Percentiles rank a stretch among this genome's conserved stretches.
These are phyloP conservation scores for Fusarium bulbicola DNA, from an alignment of 2,329 filamentous ascomycete genomes.

Conservation along the genomic window DNA sequence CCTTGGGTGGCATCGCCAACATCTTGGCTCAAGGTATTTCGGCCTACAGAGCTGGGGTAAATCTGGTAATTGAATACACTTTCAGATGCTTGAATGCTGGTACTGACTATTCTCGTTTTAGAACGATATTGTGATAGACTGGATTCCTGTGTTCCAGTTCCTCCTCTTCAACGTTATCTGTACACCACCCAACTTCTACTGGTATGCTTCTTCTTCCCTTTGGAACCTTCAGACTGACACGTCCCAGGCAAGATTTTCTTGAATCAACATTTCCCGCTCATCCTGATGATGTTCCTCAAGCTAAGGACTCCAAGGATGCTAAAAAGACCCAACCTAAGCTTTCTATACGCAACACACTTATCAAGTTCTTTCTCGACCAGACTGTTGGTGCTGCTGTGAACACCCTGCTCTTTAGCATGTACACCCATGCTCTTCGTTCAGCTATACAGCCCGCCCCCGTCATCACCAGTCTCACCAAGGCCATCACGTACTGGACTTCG, in stretches of 20 bases:
- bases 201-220: slow-evolving; percentile 59
- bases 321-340: slow-evolving; percentile 53
- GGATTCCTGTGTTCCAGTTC: slow-evolving; percentile 78
- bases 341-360: slow-evolving; percentile 69
- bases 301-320: slow-evolving; percentile 42
- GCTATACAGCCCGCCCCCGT: slow-evolving; percentile 57
- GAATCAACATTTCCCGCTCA: slow-evolving; percentile 78
- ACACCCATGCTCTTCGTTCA: slow-evolving; percentile 64
- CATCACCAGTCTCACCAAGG: slow-evolving; percentile 48
- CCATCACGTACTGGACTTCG: slow-evolving; percentile 48
- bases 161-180: slow-evolving; percentile 76
- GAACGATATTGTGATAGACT: slow-evolving; percentile 70
- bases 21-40: slow-evolving; percentile 76
- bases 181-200: slow-evolving; percentile 85
- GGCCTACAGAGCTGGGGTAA: slow-evolving; percentile 68
- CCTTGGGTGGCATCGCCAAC: slow-evolving; percentile 74
- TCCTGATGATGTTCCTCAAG: slow-evolving; percentile 52
- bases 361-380: slow-evolving; percentile 76
- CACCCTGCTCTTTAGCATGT: slow-evolving; percentile 69
- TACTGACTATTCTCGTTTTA: slow-evolving; percentile 44
- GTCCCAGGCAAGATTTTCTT: slow-evolving; percentile 75
- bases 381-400: slow-evolving; percentile 72
- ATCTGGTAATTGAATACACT: slow-evolving; percentile 24
- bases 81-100: not conserved
- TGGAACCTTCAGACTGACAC: slow-evolving; percentile 19